These are phyloP conservation scores for Epichloe typhina DNA, from an alignment of 2,329 filamentous ascomycete genomes.

Conservation along the genomic window DNA sequence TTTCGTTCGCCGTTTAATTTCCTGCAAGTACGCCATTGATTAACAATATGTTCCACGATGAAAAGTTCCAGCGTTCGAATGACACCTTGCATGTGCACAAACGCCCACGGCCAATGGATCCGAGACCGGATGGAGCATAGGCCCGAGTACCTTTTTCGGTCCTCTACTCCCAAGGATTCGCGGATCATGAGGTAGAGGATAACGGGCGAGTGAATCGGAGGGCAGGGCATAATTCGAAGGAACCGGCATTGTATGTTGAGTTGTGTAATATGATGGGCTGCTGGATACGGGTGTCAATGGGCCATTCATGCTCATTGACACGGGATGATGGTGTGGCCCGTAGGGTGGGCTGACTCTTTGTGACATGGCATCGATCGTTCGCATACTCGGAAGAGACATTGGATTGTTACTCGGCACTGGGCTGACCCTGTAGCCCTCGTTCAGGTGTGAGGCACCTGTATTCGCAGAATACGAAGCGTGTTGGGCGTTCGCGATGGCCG, in stretches of 20 bases:
- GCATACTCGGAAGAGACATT: slow-evolving; percentile 28
- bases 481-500: slow-evolving; percentile 14
- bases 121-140: background rate
- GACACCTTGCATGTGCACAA: background rate
- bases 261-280: slow-evolving; percentile 30
- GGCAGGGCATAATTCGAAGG: slow-evolving; percentile 27
- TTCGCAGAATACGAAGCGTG: slow-evolving; percentile 19
- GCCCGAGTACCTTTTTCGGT: slow-evolving; percentile 42
- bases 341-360: slow-evolving; percentile 13
- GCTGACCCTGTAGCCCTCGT: slow-evolving; percentile 18
- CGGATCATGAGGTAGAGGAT: slow-evolving; percentile 35
- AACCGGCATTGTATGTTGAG: slow-evolving; percentile 23
- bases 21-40: slow-evolving; percentile 24
- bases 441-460: slow-evolving; percentile 12
- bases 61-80: background rate
- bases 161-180: slow-evolving; percentile 34
- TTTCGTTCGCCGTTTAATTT: slow-evolving; percentile 50
- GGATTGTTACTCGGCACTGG: slow-evolving; percentile 15
- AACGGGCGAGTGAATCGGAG: slow-evolving; percentile 30
- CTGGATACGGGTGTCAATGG: slow-evolving; percentile 15
- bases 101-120: too few relatives aligned
- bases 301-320: slow-evolving; percentile 24
- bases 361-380: slow-evolving; percentile 24
- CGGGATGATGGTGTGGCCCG: slow-evolving; percentile 19
- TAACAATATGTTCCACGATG: background rate